phyloP scores from a whole-genome alignment of 305 asterid species.

The Galium porrigens region DNA sequence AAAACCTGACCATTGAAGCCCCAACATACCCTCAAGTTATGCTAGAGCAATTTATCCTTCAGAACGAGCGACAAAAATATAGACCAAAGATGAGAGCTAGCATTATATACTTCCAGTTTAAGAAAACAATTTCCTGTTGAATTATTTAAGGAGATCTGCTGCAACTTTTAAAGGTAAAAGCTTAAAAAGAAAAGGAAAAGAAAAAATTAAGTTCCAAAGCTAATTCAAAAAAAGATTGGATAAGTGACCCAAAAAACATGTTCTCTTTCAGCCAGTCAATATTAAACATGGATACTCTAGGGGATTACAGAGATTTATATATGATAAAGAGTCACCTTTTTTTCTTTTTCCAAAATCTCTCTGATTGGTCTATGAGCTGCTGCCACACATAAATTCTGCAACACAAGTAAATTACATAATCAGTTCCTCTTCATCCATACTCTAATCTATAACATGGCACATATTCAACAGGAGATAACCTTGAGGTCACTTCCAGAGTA shows the following conservation, averaged over 20 bases:
- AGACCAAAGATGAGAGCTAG: not conserved
- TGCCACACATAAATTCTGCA: conserved; percentile 52
- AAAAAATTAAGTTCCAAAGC: not conserved
- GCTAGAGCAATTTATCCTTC: not conserved
- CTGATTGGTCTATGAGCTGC: conserved; percentile 54
- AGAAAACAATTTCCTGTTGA: not conserved
- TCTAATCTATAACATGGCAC: not conserved
- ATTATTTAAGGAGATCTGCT: conserved; percentile 1
- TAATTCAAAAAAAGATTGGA: not conserved
- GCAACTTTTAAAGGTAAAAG: not conserved
- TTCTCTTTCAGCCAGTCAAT: not conserved
- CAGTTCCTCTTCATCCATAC: not conserved
- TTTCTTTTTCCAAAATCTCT: conserved; percentile 36
- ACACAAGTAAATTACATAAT: conserved; percentile 2
- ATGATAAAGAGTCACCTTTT: conserved; percentile 24
- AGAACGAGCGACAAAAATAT: not conserved
- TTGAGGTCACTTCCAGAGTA: conserved; percentile 43
- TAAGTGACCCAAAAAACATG: not conserved
- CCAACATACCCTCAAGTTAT: not conserved
- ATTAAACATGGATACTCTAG: not conserved
- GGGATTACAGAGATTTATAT: not conserved
- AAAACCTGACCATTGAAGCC: not conserved
- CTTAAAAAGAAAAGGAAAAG: not conserved
- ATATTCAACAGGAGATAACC: conserved; percentile 18
- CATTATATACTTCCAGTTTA: not conserved